Conservation (phyloP, 345 rosid genomes). For the Euphorbia pulcherrima region DNA sequence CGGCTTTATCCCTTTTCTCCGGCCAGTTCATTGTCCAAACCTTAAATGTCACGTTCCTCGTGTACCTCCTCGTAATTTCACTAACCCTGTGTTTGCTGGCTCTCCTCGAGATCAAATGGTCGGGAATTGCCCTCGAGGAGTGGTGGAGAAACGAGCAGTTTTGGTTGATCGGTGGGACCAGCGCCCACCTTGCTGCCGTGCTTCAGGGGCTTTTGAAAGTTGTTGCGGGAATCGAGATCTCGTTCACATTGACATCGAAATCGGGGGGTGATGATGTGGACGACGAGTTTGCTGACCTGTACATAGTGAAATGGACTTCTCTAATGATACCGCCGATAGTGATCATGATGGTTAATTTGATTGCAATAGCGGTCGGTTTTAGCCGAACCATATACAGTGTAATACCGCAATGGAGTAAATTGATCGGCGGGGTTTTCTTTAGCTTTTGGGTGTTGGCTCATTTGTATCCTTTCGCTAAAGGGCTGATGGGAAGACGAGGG, state of each 20-base stretch:
- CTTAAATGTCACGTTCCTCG: slow-evolving; percentile 77
- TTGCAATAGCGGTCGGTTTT: slow-evolving; percentile 87
- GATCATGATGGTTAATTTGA: slow-evolving; percentile 86
- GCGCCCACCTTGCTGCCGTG: slow-evolving; percentile 95
- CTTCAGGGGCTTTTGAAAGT: slow-evolving; percentile 90
- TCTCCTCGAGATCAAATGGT: slow-evolving; percentile 91
- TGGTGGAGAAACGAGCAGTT: slow-evolving; percentile 99
- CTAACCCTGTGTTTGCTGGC: slow-evolving; percentile 77
- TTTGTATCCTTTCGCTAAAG: slow-evolving; percentile 96
- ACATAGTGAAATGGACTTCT: slow-evolving; percentile 76
- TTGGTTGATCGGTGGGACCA: slow-evolving; percentile 97
- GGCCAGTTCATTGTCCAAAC: slow-evolving; percentile 91
- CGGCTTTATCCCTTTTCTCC: slow-evolving; percentile 89
- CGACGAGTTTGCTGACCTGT: slow-evolving; percentile 92
- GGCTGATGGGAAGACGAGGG: slow-evolving; percentile 96
- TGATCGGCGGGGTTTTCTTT: slow-evolving; percentile 93
- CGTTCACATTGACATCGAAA: slow-evolving; percentile 85
- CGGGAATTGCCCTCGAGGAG: slow-evolving; percentile 84
- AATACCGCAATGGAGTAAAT: slow-evolving; percentile 82
- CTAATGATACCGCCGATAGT: slow-evolving; percentile 89
- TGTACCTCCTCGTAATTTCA: slow-evolving; percentile 73
- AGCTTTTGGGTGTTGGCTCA: slow-evolving; percentile 99
- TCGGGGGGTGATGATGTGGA: slow-evolving; percentile 84
- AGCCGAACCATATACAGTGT: slow-evolving; percentile 87
- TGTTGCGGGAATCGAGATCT: slow-evolving; percentile 85